Evolutionary conservation across 1,284 basidiomycete species (phyloP), one percentile per base, ranked within the genome.

Genomic region (Puccinia hordei): DNA sequence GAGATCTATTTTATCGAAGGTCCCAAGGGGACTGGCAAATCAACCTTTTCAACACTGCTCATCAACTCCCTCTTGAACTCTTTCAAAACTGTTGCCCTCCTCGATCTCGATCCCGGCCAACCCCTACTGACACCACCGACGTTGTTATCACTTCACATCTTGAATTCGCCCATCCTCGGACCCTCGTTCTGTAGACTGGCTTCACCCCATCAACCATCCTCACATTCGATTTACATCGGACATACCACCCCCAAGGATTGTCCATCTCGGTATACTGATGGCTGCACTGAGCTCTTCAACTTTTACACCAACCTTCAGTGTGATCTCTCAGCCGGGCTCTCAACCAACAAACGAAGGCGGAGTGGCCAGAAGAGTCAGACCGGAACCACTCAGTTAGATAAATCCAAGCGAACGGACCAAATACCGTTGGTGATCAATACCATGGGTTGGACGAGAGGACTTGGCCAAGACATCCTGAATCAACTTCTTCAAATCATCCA

Each of bases 31-130:
- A 61, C 57, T 13, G 78, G 78, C 1, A 80, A 80, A 73, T 72
- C 66, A 24, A 80, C 78, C 27, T 73, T 80, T 27, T 17, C 69
- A 17, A 61, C 55, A 8, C 27, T 80, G 17, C 59, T 80, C 17
- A 57, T 80, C 69, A 80, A 80, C 46, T 38, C 57, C 6, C 51
- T 80, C 24, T 30, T 80, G 9, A 35, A 65, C 41, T 53, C 38
- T 2, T 80, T 66, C 55, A 22, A 73, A 66, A n/a, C 22, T 5
- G 71, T 80, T 9, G 78, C 78, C 15, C n/a, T 80, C 9, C 44
- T 80, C 27, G 78, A 80, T 44, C 44, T 80, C 33, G 78, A 80
- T 55, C 78, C 71, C n/a, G 78, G 78, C 10, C 78, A 80, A 73
- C 78, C 78, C 24, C 30, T 80, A 0, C 61, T 80, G 10, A 80